Base-by-base conservation (phyloP, 2,329 filamentous ascomycete genomes). In the Elsinoe australis region DNA sequence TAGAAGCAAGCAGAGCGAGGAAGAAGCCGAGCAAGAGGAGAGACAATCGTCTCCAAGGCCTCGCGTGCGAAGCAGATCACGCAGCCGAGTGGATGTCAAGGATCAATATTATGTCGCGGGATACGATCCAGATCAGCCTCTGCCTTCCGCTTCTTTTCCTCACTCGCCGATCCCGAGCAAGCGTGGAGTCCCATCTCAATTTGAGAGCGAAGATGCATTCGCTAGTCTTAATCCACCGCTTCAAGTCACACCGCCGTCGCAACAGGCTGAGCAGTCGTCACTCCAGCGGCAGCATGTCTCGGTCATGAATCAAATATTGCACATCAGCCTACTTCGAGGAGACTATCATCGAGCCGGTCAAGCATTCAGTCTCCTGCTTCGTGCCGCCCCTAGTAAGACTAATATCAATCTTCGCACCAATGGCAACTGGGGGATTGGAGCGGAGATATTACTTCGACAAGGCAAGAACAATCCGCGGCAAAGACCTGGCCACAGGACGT, bases 361-460 rank as follows among this genome's bases (percentile, higher is more conserved):
- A 51, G 84, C 85, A 0, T 90, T 87, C 73, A 82, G 79, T 1
- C 67, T 94, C 54, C 72, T 95, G 24, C 62, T 88, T 38, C 76
- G 83, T 41, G 74, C 79, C 38, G 76, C 74, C 42, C 68, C 81
- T 18, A 60, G 67, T 50, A 79, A 79, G 2, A 63, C 65, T 39
- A 67, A 68, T 5, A 71, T 89, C 15, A 87, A 95, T 61, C 64
- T 90, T 39, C 77, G 87, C 31, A 71, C 71, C 15, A 74, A 82
- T 58, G 76, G 79, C 28, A 75, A 84, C 54, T 95, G 89, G 90
- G 82, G 82, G 10, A 75, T 95, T 35, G 88, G 87, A 0, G 87
- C 86, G 2, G 89, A 95, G 66, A 78, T 95, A 15, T 67, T 95
- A 49, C 79, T 94, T 67, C 77, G 83, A 12, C 65, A 65, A 53